Conservation (phyloP, 2,329 filamentous ascomycete genomes). For the Thermothelomyces thermophilus region DNA sequence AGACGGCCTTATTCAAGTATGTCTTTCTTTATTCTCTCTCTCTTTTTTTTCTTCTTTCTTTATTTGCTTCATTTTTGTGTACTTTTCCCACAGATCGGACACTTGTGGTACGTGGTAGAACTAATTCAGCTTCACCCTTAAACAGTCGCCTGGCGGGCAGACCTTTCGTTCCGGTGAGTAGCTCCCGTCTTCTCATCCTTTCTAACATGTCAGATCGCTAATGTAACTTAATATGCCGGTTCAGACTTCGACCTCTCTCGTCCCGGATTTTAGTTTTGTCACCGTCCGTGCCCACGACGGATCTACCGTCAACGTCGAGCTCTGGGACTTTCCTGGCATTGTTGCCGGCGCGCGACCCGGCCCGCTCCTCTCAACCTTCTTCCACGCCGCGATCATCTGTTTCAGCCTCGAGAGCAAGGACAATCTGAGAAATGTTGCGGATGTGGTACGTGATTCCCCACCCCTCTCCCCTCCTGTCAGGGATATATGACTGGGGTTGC, state of each 20-base stretch:
- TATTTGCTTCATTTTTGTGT: neutral
- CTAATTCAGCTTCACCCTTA: too few species aligned
- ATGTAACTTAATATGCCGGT: neutral
- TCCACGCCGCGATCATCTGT: constrained; percentile 35
- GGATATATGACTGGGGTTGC: too few species aligned
- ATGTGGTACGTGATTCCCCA: constrained; percentile 24
- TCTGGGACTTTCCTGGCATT: constrained; percentile 26
- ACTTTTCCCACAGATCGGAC: too few species aligned
- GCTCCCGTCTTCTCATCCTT: neutral
- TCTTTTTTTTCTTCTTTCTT: neutral
- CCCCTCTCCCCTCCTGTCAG: neutral
- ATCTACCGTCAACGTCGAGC: constrained; percentile 19
- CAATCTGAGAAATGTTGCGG: constrained; percentile 26
- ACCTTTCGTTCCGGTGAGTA: constrained; percentile 6
- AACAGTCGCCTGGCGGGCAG: constrained; percentile 9
- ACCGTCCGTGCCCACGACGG: constrained; percentile 3
- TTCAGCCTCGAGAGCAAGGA: constrained; percentile 29
- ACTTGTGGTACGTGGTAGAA: too few species aligned
- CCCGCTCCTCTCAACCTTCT: constrained; percentile 21
- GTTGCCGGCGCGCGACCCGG: constrained; percentile 6
- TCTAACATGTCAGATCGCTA: too few species aligned
- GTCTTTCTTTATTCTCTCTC: neutral
- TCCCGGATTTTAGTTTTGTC: constrained; percentile 1
- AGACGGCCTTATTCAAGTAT: constrained; percentile 20
- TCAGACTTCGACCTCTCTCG: constrained; percentile 5